Evolutionary conservation across 2,329 filamentous ascomycete genomes (phyloP).

Genomic region (Fusarium euwallaceae): DNA sequence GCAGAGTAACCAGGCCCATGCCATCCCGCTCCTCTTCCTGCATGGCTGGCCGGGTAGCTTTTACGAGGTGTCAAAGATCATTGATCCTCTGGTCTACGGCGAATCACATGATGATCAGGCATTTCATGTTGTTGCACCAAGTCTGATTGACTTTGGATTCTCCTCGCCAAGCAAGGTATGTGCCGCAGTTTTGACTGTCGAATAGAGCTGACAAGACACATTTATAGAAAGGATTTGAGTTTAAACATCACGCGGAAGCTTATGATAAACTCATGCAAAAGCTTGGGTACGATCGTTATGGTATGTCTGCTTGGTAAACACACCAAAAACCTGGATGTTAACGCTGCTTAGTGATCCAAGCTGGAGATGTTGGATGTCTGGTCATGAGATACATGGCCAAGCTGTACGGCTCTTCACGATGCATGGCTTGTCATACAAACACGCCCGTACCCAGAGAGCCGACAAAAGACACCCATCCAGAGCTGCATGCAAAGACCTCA

Average conservation of each 20-base stretch:
- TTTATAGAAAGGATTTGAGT: not conserved
- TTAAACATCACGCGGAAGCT: conserved; percentile 10
- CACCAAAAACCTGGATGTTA: no score
- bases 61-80: conserved; percentile 16
- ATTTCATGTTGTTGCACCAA: conserved; percentile 26
- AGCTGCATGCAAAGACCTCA: not conserved
- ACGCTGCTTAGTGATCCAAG: conserved; percentile 9
- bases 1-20: conserved; percentile 59
- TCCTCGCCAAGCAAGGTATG: conserved; percentile 5
- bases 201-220: not conserved
- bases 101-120: not conserved
- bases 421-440: conserved; percentile 19
- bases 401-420: conserved; percentile 6
- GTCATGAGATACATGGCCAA: conserved; percentile 11
- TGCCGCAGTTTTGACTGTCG: not conserved
- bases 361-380: conserved; percentile 19
- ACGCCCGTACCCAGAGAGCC: conserved; percentile 4
- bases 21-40: conserved; percentile 71
- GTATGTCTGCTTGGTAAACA: not conserved
- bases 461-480: not conserved
- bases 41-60: conserved; percentile 30
- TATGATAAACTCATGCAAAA: conserved; percentile 26
- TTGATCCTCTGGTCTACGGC: conserved; percentile 1
- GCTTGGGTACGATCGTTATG: conserved; percentile 20
- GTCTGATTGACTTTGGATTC: conserved; percentile 20